phyloP scores from a whole-genome alignment of 2,329 filamentous ascomycete genomes.

The Colletotrichum musicola region DNA sequence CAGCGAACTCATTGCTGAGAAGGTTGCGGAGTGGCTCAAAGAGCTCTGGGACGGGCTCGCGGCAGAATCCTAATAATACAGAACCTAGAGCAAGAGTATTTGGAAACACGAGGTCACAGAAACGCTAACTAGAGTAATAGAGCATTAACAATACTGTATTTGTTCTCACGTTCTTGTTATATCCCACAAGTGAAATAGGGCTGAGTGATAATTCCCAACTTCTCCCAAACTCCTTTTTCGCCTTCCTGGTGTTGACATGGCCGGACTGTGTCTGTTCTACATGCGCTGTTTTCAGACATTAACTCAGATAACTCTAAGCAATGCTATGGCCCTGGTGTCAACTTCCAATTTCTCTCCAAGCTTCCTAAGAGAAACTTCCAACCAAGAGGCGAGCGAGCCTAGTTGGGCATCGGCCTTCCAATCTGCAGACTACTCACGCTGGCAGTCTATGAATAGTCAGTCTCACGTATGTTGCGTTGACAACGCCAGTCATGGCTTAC shows the following conservation, averaged over 20 bases:
- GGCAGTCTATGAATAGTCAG: background rate
- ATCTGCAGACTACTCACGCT: constrained; percentile 32
- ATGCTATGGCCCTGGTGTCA: too few species aligned
- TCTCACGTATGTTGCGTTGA: too few species aligned
- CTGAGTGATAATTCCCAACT: background rate
- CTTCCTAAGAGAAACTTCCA: background rate
- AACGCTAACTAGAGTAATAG: background rate
- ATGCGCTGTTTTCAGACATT: background rate
- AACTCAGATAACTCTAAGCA: background rate
- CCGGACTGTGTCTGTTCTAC: background rate
- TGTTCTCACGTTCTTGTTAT: background rate
- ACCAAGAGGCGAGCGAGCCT: background rate
- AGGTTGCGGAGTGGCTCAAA: constrained; percentile 31
- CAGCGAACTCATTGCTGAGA: constrained; percentile 29
- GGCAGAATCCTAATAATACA: background rate
- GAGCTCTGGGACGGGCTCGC: constrained; percentile 30
- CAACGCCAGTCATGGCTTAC: background rate
- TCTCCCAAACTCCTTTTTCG: background rate
- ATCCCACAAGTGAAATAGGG: background rate
- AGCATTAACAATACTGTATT: constrained; percentile 27
- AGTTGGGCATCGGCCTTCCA: constrained; percentile 32
- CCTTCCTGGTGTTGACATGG: background rate
- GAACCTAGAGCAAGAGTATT: too few species aligned
- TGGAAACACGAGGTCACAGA: background rate
- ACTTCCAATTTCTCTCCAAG: background rate